phyloP scores from a whole-genome alignment of 2,329 filamentous ascomycete genomes.

The Cryphonectria parasitica region DNA sequence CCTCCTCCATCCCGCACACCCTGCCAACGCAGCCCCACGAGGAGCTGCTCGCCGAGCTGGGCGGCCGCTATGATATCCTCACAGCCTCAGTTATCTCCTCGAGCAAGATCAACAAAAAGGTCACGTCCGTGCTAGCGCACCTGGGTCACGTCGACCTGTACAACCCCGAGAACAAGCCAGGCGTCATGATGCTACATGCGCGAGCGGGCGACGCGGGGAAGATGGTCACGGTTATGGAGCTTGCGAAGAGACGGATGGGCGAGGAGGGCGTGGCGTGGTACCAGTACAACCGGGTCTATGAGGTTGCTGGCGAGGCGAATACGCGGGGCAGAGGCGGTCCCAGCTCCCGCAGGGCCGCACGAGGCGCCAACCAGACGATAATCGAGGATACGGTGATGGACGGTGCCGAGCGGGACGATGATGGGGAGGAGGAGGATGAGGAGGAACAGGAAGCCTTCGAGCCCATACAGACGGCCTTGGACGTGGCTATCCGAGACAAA shows the following conservation, averaged over 20 bases:
- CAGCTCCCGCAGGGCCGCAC: neutral
- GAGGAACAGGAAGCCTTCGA: conserved; percentile 54
- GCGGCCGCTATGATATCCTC: conserved; percentile 53
- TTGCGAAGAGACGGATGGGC: conserved; percentile 61
- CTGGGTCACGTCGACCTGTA: conserved; percentile 41
- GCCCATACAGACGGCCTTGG: conserved; percentile 59
- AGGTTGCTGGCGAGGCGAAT: conserved; percentile 42
- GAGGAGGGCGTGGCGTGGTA: conserved; percentile 53
- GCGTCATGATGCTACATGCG: conserved; percentile 55
- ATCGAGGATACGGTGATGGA: conserved; percentile 47
- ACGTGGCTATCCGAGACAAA: conserved; percentile 51
- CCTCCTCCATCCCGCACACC: conserved; percentile 30
- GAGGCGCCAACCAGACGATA: conserved; percentile 31
- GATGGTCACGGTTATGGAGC: conserved; percentile 69
- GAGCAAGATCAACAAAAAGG: conserved; percentile 61
- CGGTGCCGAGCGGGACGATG: conserved; percentile 36
- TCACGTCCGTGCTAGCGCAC: conserved; percentile 50
- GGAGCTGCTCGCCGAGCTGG: conserved; percentile 48
- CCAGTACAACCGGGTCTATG: conserved; percentile 62
- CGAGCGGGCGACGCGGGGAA: conserved; percentile 61
- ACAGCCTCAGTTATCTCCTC: conserved; percentile 62
- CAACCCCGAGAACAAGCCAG: conserved; percentile 34
- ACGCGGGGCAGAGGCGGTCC: neutral
- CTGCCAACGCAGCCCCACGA: conserved; percentile 44
- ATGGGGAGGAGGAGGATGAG: neutral